A percentile compares a stretch with the other conserved stretches of the same genome.
phyloP scores from a whole-genome alignment of 352 stramenopile genomes.

The Pilasporangium apinafurcum region DNA sequence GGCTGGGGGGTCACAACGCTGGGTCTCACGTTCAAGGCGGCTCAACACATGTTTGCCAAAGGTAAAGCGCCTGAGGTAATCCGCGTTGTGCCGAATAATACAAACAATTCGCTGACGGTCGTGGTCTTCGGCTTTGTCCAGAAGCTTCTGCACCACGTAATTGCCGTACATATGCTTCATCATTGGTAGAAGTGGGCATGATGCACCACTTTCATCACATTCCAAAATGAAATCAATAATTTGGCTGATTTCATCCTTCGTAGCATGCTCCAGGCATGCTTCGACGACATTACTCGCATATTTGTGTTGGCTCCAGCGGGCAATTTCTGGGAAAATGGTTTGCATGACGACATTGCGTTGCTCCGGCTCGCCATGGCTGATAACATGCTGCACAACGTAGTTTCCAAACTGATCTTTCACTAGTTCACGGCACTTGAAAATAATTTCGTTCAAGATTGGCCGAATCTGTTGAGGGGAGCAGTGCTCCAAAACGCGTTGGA shows the following conservation, averaged over 20 bases:
- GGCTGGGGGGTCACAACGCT: slow-evolving; percentile 2
- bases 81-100: slow-evolving; percentile 88
- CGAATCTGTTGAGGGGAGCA: slow-evolving; percentile 88
- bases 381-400: slow-evolving; percentile 99
- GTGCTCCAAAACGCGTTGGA: slow-evolving; percentile 97
- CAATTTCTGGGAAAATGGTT: slow-evolving; percentile 81
- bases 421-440: slow-evolving; percentile 79
- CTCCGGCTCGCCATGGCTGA: slow-evolving; percentile 89
- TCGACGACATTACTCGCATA: slow-evolving; percentile 96
- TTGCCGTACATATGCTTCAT: slow-evolving; percentile 97
- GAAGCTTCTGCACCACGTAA: slow-evolving; percentile 95
- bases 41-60: slow-evolving; percentile 92
- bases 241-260: slow-evolving; percentile 68
- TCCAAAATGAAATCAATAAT: slow-evolving; percentile 78
- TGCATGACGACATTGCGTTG: slow-evolving; percentile 81
- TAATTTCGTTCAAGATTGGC: slow-evolving; percentile 93
- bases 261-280: slow-evolving; percentile 89
- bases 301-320: slow-evolving; percentile 92
- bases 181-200: slow-evolving; percentile 87
- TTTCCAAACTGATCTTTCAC: slow-evolving; percentile 98
- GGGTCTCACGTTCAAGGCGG: slow-evolving; percentile 46
- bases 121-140: slow-evolving; percentile 84
- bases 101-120: slow-evolving; percentile 86
- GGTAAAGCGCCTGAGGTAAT: slow-evolving; percentile 89
- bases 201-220: slow-evolving; percentile 61